Conservation (phyloP, 2,329 filamentous ascomycete species). For the Nectriaceae sp. region DNA sequence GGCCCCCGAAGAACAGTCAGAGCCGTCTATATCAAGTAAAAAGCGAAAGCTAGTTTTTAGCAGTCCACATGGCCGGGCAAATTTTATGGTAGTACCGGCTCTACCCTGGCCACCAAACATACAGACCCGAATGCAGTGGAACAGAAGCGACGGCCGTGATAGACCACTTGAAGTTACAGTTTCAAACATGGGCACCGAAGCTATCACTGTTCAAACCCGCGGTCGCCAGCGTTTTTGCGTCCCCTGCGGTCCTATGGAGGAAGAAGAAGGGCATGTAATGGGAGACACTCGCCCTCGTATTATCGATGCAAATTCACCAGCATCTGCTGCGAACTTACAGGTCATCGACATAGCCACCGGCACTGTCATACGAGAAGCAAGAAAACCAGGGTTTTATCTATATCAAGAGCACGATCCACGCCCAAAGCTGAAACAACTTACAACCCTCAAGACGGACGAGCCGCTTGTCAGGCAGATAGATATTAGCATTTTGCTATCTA, state of each 20-base stretch:
- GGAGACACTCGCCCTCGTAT: slow-evolving; percentile 1
- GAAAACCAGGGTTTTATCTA: background rate
- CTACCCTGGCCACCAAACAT: slow-evolving; percentile 5
- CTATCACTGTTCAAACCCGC: slow-evolving; percentile 6
- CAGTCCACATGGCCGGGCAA: slow-evolving; percentile 3
- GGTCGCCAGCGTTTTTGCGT: slow-evolving; percentile 2
- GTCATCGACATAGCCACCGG: slow-evolving; percentile 2
- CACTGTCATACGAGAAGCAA: background rate
- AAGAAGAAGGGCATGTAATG: background rate
- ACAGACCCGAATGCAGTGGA: slow-evolving; percentile 1
- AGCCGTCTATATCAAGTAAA: background rate
- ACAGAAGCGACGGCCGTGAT: background rate
- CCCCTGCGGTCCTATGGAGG: slow-evolving; percentile 1
- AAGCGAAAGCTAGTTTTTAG: background rate
- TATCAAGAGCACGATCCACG: slow-evolving; percentile 6
- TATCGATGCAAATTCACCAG: slow-evolving; percentile 1
- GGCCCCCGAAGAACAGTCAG: background rate
- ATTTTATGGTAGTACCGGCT: slow-evolving; percentile 1
- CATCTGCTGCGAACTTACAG: background rate
- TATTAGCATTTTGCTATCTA: background rate
- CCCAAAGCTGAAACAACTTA: slow-evolving; percentile 4
- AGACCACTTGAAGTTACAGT: slow-evolving; percentile 1
- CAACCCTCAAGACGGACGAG: slow-evolving; percentile 6
- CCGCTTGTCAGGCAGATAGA: slow-evolving; percentile 8
- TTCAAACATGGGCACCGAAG: slow-evolving; percentile 3